Conservation (phyloP, 1,284 basidiomycete genomes). For the Exobasidium cylindrosporum region DNA sequence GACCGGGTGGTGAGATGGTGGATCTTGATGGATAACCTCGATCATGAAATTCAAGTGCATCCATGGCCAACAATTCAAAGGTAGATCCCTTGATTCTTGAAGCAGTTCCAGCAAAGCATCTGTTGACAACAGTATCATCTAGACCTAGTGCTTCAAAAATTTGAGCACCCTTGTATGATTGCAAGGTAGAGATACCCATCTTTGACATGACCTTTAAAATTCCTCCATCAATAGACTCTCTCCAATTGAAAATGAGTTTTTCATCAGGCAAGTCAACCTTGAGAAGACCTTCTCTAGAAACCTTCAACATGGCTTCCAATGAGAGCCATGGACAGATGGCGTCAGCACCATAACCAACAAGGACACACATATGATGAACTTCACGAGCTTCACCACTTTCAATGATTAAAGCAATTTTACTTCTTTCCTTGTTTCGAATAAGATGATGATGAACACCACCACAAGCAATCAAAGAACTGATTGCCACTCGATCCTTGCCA, state of each 20-base stretch:
- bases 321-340: conserved; percentile 53
- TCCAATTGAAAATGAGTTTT: conserved; percentile 46
- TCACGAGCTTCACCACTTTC: conserved; percentile 52
- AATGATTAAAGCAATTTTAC: conserved; percentile 47
- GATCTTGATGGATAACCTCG: conserved; percentile 46
- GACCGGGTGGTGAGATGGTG: conserved; percentile 39
- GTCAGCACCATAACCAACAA: conserved; percentile 52
- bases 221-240: conserved; percentile 43
- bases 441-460: conserved; percentile 54
- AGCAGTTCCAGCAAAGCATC: conserved; percentile 51
- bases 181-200: conserved; percentile 52
- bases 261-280: conserved; percentile 42
- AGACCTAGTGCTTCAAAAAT: conserved; percentile 53
- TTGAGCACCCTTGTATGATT: conserved; percentile 53
- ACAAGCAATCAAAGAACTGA: conserved; percentile 47
- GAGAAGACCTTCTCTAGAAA: conserved; percentile 47
- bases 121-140: conserved; percentile 41
- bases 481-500: conserved; percentile 42
- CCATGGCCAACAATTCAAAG: conserved; percentile 47
- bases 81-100: conserved; percentile 47
- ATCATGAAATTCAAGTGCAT: conserved; percentile 52
- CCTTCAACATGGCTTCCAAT: conserved; percentile 51
- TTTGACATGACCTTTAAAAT: conserved; percentile 53
- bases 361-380: conserved; percentile 53
- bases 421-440: conserved; percentile 52